Conservation (phyloP, 2,329 filamentous ascomycete species). For the Fusarium lateritium region DNA sequence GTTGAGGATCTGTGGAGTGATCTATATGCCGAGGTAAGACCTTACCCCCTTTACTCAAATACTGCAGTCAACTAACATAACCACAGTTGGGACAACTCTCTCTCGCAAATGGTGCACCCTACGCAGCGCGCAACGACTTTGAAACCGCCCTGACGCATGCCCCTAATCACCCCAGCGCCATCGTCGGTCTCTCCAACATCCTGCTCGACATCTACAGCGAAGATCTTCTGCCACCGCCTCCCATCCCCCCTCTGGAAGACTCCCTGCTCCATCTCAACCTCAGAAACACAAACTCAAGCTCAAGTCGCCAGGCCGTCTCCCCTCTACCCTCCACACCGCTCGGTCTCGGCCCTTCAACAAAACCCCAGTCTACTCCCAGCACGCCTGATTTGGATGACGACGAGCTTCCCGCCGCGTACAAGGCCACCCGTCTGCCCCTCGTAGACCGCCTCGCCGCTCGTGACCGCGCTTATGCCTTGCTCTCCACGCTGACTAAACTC, state of each 20-base stretch:
- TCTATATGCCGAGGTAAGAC: slow-evolving; percentile 81
- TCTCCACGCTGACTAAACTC: slow-evolving; percentile 86
- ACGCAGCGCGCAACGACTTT: slow-evolving; percentile 81
- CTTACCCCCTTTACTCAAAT: slow-evolving; percentile 14
- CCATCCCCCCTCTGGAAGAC: slow-evolving; percentile 63
- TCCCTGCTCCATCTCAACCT: slow-evolving; percentile 9
- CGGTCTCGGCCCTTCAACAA: slow-evolving; percentile 58
- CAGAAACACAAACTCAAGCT: slow-evolving; percentile 3
- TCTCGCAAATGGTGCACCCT: slow-evolving; percentile 72
- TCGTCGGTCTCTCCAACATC: slow-evolving; percentile 86
- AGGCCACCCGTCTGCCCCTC: slow-evolving; percentile 75
- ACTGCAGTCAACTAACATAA: slow-evolving; percentile 44
- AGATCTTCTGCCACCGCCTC: slow-evolving; percentile 71
- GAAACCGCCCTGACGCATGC: slow-evolving; percentile 86
- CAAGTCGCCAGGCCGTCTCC: slow-evolving; percentile 23
- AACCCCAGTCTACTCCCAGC: slow-evolving; percentile 29
- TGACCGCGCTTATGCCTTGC: slow-evolving; percentile 87
- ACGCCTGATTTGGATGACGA: slow-evolving; percentile 53
- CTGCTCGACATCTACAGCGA: slow-evolving; percentile 88
- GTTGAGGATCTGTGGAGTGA: slow-evolving; percentile 89
- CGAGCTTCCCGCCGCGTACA: slow-evolving; percentile 66
- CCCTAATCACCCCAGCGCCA: slow-evolving; percentile 84
- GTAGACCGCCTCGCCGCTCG: slow-evolving; percentile 89
- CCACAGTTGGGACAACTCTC: slow-evolving; percentile 77
- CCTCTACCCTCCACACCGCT: slow-evolving; percentile 62